Conservation (phyloP, 306 rosid species). For the Quercus robur region DNA sequence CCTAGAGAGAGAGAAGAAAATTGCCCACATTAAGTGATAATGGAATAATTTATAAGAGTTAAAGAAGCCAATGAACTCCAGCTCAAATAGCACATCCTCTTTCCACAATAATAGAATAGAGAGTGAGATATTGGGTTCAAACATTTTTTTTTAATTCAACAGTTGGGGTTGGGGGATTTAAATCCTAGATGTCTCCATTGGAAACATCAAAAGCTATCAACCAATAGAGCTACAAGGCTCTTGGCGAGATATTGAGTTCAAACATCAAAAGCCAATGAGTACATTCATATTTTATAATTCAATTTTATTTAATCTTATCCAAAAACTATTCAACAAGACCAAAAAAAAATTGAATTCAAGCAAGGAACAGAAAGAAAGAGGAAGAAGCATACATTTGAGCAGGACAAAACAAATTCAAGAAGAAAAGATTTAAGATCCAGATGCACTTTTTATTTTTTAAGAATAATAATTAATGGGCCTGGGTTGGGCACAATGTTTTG, state of each 20-base stretch:
- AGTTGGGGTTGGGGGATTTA: too few species aligned
- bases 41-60: background rate
- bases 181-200: too few species aligned
- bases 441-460: background rate
- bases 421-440: background rate
- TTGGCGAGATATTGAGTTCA: too few species aligned
- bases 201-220: too few species aligned
- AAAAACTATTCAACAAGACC: background rate
- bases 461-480: background rate
- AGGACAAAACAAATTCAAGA: background rate
- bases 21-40: background rate
- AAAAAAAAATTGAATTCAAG: background rate
- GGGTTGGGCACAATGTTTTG: background rate
- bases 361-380: background rate
- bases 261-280: too few species aligned
- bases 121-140: too few species aligned
- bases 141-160: too few species aligned
- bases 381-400: background rate
- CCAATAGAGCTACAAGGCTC: too few species aligned
- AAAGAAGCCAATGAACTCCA: background rate
- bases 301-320: background rate
- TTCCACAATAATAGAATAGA: too few species aligned
- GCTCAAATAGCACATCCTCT: background rate
- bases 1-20: slow-evolving; percentile 29
- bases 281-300: background rate